Evolutionary conservation across 2,329 filamentous ascomycete species (phyloP).

Genomic region (Akanthomyces dipterigenus): DNA sequence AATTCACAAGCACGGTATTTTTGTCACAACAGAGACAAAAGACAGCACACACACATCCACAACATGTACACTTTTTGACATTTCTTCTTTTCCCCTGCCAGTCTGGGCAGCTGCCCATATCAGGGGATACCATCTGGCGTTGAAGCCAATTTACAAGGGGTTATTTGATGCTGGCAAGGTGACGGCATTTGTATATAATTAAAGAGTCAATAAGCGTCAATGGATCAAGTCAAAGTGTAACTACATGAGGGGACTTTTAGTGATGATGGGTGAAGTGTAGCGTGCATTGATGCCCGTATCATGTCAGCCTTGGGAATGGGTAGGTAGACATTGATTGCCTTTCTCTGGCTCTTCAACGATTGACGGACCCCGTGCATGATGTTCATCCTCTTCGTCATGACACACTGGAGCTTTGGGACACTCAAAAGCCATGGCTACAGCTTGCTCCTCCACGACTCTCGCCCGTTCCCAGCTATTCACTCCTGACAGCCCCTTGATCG

Average conservation of each 20-base stretch:
- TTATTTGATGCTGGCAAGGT: background rate
- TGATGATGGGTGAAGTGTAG: background rate
- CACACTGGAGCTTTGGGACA: too few relatives aligned
- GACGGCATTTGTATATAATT: conserved; percentile 5
- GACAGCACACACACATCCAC: background rate
- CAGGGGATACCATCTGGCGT: background rate
- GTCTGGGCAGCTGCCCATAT: background rate
- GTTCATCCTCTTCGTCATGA: too few relatives aligned
- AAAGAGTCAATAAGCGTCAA: conserved; percentile 6
- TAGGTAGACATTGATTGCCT: too few relatives aligned
- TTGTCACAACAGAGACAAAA: conserved; percentile 11
- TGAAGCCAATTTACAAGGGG: background rate
- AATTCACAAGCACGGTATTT: conserved; percentile 3
- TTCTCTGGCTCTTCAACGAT: too few relatives aligned
- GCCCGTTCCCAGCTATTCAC: too few relatives aligned
- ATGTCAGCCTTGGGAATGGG: too few relatives aligned
- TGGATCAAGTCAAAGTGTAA: background rate
- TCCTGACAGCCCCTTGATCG: too few relatives aligned
- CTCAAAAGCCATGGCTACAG: too few relatives aligned
- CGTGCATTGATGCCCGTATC: too few relatives aligned
- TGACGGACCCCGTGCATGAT: too few relatives aligned
- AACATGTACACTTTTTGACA: conserved; percentile 6
- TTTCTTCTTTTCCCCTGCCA: background rate
- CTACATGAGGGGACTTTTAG: background rate
- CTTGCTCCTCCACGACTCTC: too few relatives aligned